Evolutionary conservation across 495 filamentous ascomycete species (phyloP), one percentile per base, ranked within the genome.

Genomic region (Hyaloscypha bicolor): DNA sequence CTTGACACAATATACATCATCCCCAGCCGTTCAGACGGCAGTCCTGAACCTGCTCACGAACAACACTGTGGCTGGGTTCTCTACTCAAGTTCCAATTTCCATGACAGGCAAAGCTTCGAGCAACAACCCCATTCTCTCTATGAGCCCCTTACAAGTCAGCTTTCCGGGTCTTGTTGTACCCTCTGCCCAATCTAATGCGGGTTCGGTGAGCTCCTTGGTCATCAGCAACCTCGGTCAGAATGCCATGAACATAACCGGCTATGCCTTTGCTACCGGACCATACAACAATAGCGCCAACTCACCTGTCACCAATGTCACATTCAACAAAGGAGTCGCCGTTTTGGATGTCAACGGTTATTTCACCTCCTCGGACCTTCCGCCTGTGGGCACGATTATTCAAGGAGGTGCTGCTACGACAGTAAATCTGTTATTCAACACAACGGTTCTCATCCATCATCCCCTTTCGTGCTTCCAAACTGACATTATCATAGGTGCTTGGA

Each of bases 131-230:
- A 81, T 75, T 64, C 64, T 80, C 19, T 57, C 72, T 14, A 63
- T 81, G 51, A 76, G 70, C 52, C 79, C 79, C 9, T 52, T 72
- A 12, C 71, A 73, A 35, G 75, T 79, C 9, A 75, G 74, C 58
- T 81, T 82, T 61, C 73, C 72, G 12, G 76, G 75, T 16, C 62
- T 82, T 55, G 76, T 80, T 21, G 57, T 81, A 59, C 68, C 69
- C 22, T 69, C 66, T 22, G 64, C 67, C 8, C 68, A 68, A 22
- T 71, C 75, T 0, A 65, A 67, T 9, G 71, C 67, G 16, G 73
- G 73, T n/a, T 68, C 69, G 19, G 60, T 71, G 21, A 70, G 60
- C 42, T 73, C 76, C 39, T 75, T 79, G 56, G 72, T 76, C 31
- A 72, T 82, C 21, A 64, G 72, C 37, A 82, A 82, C 61, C 35